Base-by-base conservation (phyloP, 805 yeast species). In the Hanseniaspora jakobsenii region DNA sequence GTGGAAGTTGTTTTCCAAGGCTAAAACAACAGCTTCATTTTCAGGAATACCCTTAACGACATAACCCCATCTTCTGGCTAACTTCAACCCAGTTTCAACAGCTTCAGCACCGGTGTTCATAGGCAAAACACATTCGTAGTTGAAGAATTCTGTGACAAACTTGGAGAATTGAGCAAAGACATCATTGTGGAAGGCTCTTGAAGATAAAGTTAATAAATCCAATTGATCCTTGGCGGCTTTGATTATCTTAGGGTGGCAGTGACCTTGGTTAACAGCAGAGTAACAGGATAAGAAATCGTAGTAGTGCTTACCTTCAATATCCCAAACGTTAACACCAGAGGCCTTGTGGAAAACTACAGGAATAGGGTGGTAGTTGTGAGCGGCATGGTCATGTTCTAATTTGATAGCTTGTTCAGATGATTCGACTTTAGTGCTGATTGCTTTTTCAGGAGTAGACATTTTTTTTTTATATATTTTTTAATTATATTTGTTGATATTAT, bases 71-170 rank as follows among this genome's bases (percentile, higher is more conserved):
- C 89, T 79, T 73, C 97, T 79, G 41, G 96, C 96, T 49, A 89
- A 69, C 64, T 89, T 89, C 60, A 89, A 69, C 23, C 82, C 95
- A 32, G 95, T 84, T 67, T 89, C 97, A 32, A 89, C 97, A 8
- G 97, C 97, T 67, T 89, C 97, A 31, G 96, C 96, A 60, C 97
- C 97, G 12, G 97, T 89, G 69, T 89, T 89, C 96, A 87, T 89
- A 52, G 97, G 97, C 60, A 89, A 69, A 9, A 89, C 89, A 81
- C 77, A 78, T 57, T 89, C 97, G 65, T 84, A 89, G 59, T 78
- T 73, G 67, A 89, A 89, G 60, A 67, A 87, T 60, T 86, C 91
- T 44, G 95, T 85, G 49, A 85, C 70, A 58, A 73, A 89, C 62
- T 86, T 83, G 52, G 95, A 91, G 59, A 76, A 89, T 27, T 71